phyloP scores from a whole-genome alignment of 768 basidiomycete species.

The Hypholoma fasciculare region DNA sequence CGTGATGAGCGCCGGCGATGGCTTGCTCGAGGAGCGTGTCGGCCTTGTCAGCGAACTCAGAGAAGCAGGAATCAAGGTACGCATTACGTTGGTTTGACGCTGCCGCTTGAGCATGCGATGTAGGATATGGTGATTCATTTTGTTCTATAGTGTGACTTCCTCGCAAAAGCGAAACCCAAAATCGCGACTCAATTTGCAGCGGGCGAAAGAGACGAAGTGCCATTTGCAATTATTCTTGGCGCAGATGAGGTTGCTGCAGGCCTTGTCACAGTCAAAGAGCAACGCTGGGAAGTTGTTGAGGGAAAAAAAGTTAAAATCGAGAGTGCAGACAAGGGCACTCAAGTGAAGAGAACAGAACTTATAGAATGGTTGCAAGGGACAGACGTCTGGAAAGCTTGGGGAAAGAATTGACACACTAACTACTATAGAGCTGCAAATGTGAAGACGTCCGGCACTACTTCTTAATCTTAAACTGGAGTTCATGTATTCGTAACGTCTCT shows the following conservation, averaged over 20 bases:
- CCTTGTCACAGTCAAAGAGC: conserved; percentile 88
- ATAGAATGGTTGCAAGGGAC: conserved; percentile 59
- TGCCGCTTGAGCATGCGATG: not conserved
- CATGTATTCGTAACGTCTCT: too few species aligned
- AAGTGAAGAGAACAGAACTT: conserved; percentile 62
- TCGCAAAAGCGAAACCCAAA: conserved; percentile 93
- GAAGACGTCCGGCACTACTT: not conserved
- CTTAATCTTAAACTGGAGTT: too few species aligned
- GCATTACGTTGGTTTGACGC: conserved; percentile 16
- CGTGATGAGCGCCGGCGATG: conserved; percentile 90
- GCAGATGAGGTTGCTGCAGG: conserved; percentile 83
- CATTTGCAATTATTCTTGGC: conserved; percentile 92
- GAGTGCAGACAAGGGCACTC: conserved; percentile 61
- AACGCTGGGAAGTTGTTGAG: conserved; percentile 75
- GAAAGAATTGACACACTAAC: not conserved
- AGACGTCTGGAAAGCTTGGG: conserved; percentile 5
- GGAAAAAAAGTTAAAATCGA: conserved; percentile 72
- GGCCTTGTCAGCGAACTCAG: conserved; percentile 77
- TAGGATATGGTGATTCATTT: not conserved
- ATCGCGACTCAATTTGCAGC: conserved; percentile 83
- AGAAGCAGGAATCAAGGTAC: conserved; percentile 84
- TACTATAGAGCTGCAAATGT: not conserved
- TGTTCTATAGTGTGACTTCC: conserved; percentile 74
- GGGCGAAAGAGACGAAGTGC: conserved; percentile 89
- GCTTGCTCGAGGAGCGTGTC: conserved; percentile 84